Conservation (phyloP, 1,139 yeast genomes). For the Kodamaea arcana region DNA sequence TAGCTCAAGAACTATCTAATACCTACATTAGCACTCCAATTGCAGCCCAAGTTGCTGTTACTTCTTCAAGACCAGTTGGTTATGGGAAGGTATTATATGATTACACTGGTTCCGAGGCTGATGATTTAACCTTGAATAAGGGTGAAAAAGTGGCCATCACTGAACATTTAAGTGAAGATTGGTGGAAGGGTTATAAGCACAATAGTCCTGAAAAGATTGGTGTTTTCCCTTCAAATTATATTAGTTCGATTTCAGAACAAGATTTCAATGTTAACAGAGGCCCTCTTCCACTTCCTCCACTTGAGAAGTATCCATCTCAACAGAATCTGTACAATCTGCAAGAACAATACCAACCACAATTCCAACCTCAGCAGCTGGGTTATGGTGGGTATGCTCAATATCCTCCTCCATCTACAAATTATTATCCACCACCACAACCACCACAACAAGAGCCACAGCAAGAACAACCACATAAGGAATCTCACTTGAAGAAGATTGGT, state of each 20-base stretch:
- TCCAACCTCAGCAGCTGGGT: conserved; percentile 23
- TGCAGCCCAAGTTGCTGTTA: conserved; percentile 13
- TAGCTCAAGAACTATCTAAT: conserved; percentile 21
- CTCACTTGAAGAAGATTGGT: conserved; percentile 64
- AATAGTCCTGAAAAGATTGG: conserved; percentile 53
- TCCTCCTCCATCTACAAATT: conserved; percentile 46
- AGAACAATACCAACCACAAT: conserved; percentile 9
- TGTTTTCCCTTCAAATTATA: conserved; percentile 88
- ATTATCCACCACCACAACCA: conserved; percentile 32
- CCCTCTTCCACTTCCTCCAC: conserved; percentile 10
- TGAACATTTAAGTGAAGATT: conserved; percentile 76
- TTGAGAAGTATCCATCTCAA: conserved; percentile 10
- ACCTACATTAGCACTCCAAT: conserved; percentile 15
- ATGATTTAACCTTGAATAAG: conserved; percentile 58
- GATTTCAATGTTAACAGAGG: conserved; percentile 22
- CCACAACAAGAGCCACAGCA: conserved; percentile 8
- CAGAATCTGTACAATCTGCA: conserved; percentile 11
- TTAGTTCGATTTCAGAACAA: conserved; percentile 42
- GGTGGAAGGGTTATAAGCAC: conserved; percentile 77
- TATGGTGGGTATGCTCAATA: conserved; percentile 46
- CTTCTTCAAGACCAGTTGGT: conserved; percentile 22
- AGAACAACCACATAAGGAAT: conserved; percentile 14
- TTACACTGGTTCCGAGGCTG: conserved; percentile 64
- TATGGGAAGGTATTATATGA: conserved; percentile 67
- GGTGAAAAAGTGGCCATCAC: conserved; percentile 69